phyloP scores from a whole-genome alignment of 768 basidiomycete genomes.

The Fomitopsis pulvina region DNA sequence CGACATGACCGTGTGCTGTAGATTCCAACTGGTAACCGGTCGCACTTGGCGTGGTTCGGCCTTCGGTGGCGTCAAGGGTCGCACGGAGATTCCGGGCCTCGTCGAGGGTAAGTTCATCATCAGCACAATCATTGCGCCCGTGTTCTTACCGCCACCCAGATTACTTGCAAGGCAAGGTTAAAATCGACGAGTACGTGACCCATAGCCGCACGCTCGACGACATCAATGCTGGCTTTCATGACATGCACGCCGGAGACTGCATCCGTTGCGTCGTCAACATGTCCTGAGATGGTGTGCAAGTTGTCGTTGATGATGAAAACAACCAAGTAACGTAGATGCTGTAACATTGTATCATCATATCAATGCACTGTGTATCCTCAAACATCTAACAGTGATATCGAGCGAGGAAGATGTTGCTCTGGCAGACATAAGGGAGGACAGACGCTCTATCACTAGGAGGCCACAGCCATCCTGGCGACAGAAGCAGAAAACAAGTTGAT shows the following conservation, averaged over 20 bases:
- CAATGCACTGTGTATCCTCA: no score
- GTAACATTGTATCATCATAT: background rate
- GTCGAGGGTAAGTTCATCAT: constrained; percentile 63
- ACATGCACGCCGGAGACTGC: constrained; percentile 94
- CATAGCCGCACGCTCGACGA: constrained; percentile 70
- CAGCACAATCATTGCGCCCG: no score
- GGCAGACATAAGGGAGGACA: no score
- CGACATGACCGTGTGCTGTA: constrained; percentile 6
- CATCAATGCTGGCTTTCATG: constrained; percentile 84
- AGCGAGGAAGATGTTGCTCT: no score
- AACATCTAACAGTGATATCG: no score
- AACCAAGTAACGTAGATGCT: background rate
- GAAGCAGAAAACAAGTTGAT: no score
- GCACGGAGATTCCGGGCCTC: constrained; percentile 90
- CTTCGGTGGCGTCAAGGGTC: constrained; percentile 97
- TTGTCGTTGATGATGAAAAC: background rate
- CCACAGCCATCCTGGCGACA: no score
- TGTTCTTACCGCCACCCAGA: constrained; percentile 36
- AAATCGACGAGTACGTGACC: constrained; percentile 95
- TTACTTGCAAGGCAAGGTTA: constrained; percentile 74
- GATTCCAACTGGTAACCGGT: constrained; percentile 65
- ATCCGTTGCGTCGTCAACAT: constrained; percentile 96
- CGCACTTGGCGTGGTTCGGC: constrained; percentile 93
- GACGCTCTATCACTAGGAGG: no score
- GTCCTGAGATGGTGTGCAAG: constrained; percentile 22